Base-by-base conservation (phyloP, 805 yeast genomes). In the Schwanniomyces yamadae region DNA sequence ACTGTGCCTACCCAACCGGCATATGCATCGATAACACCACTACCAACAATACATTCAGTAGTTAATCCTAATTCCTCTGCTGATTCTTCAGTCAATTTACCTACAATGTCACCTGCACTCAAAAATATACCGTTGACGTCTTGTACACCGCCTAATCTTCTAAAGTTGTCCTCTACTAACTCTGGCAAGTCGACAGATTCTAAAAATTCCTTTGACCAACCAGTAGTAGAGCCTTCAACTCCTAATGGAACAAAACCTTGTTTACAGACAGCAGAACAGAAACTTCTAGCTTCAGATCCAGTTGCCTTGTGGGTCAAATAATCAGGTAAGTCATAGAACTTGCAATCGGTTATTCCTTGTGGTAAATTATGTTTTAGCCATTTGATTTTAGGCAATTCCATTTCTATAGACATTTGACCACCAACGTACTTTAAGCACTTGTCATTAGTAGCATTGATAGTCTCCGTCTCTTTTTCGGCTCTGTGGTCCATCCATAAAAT, bases 1-100 rank as follows among this genome's bases (percentile, higher is more conserved):
- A 91, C 96, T 1, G 98, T 93, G 38, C 99, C 99, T 37, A 93
- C 78, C 97, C 98, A 93, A 29, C 99, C 99, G 4, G 98, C 95
- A 56, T 93, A 93, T 5, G 98, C 97, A 59, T 93, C 99, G 55
- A 93, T 93, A 24, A 93, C 95, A 55, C 96, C 97, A 1, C 95
- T 82, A 6, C 96, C 97, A 27, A 93, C 98, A 21, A 80, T 77
- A 63, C 95, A 84, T 34, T 73, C 71, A 15, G 84, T 74, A 7
- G 93, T 76, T 44, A 93, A 72, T 8, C 98, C 98, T 51, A 93
- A 71, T 37, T 87, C 89, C 28, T 71, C 74, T 15, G 97, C 97
- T 4, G 96, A 77, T 26, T 63, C 50, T 18, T 66, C 65, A 13
- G 77, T 69, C 44, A 93, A 71, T 34, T 79, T 69, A 20, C 97